These are phyloP conservation scores for Leptographium wingfieldii DNA, from an alignment of 2,329 filamentous ascomycete species.

Conservation along the genomic window DNA sequence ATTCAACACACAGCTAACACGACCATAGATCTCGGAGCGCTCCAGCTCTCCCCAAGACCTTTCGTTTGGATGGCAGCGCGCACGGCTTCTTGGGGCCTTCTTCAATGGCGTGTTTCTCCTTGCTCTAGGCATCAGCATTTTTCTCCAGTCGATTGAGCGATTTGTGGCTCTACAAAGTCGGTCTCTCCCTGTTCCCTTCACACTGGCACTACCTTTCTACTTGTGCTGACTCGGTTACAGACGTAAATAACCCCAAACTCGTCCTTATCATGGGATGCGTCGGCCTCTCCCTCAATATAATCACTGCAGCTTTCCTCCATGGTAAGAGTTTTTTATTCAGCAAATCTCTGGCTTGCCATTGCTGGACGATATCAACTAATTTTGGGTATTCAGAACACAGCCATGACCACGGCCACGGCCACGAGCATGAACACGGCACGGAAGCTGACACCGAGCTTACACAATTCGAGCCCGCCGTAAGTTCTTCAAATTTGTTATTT, in stretches of 20 bases:
- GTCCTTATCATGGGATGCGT: conserved; percentile 58
- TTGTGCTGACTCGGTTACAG: conserved; percentile 16
- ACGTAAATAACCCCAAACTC: conserved; percentile 49
- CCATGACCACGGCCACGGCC: conserved; percentile 12
- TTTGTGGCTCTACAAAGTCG: conserved; percentile 45
- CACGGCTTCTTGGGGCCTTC: conserved; percentile 61
- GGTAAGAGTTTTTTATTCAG: conserved; percentile 25
- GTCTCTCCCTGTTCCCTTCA: neutral
- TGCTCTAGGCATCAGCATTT: conserved; percentile 58
- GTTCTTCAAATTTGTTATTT: neutral
- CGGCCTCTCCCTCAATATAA: conserved; percentile 53
- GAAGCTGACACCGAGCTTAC: neutral
- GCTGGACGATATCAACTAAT: neutral
- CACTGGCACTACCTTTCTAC: neutral
- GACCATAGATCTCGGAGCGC: conserved; percentile 40
- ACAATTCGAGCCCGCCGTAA: neutral
- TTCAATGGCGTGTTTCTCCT: conserved; percentile 70
- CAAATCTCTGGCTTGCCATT: neutral
- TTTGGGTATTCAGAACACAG: conserved; percentile 14
- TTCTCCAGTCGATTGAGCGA: conserved; percentile 60
- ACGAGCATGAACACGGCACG: conserved; percentile 11
- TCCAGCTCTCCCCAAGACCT: conserved; percentile 43
- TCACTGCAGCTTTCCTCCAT: conserved; percentile 54
- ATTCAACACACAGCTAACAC: neutral
- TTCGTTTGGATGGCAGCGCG: conserved; percentile 66